A percentile compares a stretch with the other conserved stretches of the same genome.
Evolutionary conservation across 164 flowering plant species (phyloP).

Genomic region (Pachysandra terminalis): DNA sequence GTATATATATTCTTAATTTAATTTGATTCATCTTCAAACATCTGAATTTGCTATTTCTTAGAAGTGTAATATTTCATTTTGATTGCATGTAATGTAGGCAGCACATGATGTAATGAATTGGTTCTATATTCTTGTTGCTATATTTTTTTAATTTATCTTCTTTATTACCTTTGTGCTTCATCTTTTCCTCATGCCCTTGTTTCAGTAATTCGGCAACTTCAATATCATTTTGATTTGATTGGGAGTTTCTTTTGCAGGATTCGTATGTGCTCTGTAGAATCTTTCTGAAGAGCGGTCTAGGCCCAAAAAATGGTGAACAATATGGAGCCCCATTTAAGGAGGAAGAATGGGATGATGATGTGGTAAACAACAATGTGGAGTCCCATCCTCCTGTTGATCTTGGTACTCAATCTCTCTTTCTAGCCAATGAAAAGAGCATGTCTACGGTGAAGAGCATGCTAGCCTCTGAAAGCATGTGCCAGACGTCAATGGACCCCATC

Average conservation of each 20-base stretch:
- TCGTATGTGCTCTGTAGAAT: constrained; percentile 59
- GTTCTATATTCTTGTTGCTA: no score
- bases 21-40: no score
- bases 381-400: constrained; percentile 8
- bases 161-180: no score
- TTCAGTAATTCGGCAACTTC: neutral
- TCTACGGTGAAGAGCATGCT: constrained; percentile 1
- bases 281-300: constrained; percentile 56
- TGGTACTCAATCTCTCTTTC: neutral
- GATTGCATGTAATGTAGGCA: no score
- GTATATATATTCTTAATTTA: no score
- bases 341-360: constrained; percentile 58
- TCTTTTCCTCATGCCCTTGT: no score
- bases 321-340: constrained; percentile 62
- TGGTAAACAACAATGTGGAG: neutral
- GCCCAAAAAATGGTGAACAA: constrained; percentile 55
- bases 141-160: no score
- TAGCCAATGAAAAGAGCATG: neutral
- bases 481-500: constrained; percentile 9
- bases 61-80: no score
- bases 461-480: constrained; percentile 2
- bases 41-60: no score
- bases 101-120: no score
- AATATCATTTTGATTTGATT: neutral
- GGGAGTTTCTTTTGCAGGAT: constrained; percentile 33